Base-by-base conservation (phyloP, 129 eudicot genomes). In the Flaveria ramosissima region DNA sequence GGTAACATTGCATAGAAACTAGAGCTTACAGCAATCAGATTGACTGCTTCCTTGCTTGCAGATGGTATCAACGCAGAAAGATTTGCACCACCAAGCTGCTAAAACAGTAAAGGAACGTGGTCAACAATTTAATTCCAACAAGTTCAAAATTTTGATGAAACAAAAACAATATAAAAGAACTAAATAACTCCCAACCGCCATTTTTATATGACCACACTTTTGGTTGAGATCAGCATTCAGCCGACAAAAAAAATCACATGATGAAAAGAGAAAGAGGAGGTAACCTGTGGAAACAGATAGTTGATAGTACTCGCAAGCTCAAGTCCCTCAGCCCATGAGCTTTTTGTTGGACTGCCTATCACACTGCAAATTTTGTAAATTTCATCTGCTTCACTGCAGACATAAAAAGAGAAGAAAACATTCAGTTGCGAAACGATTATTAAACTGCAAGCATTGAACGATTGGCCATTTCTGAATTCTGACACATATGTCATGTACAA, bases 301-400 rank as follows among this genome's bases (percentile, higher is more conserved):
- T 82, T 89, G 78, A 91, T 85, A 24, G 77, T 77, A 62, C 70
- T 78, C 19, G 96, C 92, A 82, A 91, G 99, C 65, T 84, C 87
- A 78, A 86, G 86, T 55, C 99, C 97, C 69, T 89, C 86, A 16
- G 85, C 46, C 99, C 99, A 94, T 73, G 72, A 79, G 71, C 65
- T 57, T 69, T 81, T 70, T 51, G 89, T 83, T 73, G 99, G 99
- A 74, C 89, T 91, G 61, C 99, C 97, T 42, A 94, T 81, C 55
- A 89, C 96, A 80, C 92, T 86, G 85, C 99, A 94, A 53, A 94
- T 88, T 90, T 89, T 94, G 76, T 89, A 91, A 50, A 94, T 91
- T 74, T 94, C 96, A 89, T 94, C 96, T 45, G 92, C 96, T 87
- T 94, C 99, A 86, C 99, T 94, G 92, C 87, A 83, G 56, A 21